Base-by-base conservation (phyloP, 352 stramenopile species). In the Phytopythium chamaehyphon region DNA sequence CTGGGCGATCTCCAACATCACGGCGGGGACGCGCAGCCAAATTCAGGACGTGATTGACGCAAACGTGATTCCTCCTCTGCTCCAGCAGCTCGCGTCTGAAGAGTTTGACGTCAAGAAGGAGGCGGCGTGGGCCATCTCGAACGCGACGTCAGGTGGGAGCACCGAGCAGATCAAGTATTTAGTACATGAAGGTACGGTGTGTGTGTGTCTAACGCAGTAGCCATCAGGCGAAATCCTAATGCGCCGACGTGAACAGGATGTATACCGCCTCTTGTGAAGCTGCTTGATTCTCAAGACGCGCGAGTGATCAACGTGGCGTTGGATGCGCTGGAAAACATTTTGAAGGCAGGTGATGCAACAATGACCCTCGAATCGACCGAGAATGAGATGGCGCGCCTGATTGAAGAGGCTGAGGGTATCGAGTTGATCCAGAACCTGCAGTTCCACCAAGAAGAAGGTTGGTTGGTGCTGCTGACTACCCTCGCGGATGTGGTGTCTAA, bases 381-480 rank as follows among this genome's bases (percentile, higher is more conserved):
- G 49, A 99, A 98, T 75, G 68, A 93, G 62, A 98, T 99, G 92
- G 91, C 93, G n/a, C 76, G 88, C 42, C 93, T 89, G 59, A 90
- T 99, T 65, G 93, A 97, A 39, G 96, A 99, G 74, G 88, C 89
- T 31, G 95, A 98, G 48, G 97, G 97, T 48, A 70, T 99, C 24
- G 93, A 96, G 59, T 93, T 98, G 68, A 98, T 99, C 55, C 96
- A 99, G 79, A 90, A 98, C 23, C 74, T 99, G 31, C 97, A 99
- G 65, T 96, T 97, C 61, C 97, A 99, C 61, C 85, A 98, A 57
- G 96, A 98, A 71, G 86, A 98, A 78, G 91, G 75, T 98, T 93
- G 47, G 95, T 90, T n/a, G 71, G 84, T 51, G 18, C 40, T 9
- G 46, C 31, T 40, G 10, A 7, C 8, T 16, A 31, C 15, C 22